Conservation (phyloP, 225 moss, liverwort and hornwort genomes). For the Climacium dendroides region DNA sequence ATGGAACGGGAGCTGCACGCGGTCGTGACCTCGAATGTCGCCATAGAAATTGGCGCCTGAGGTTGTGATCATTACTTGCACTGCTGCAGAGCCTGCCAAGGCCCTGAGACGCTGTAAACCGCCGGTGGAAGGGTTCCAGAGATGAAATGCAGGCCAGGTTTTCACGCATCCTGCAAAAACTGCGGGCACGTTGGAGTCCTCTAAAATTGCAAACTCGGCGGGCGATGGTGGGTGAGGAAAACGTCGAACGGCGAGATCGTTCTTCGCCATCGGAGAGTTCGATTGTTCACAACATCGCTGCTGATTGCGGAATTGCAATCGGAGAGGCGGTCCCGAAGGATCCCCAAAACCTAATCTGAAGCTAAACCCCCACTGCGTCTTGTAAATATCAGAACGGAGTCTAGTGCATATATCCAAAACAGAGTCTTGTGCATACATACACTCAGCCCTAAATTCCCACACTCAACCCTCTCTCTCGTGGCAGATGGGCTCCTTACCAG, state of each 20-base stretch:
- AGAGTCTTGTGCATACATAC: background rate
- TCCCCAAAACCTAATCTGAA: background rate
- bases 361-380: too few relatives aligned
- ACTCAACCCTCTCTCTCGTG: too few relatives aligned
- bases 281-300: background rate
- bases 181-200: slow-evolving; percentile 32
- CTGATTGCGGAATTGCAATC: background rate
- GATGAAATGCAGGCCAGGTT: slow-evolving; percentile 44
- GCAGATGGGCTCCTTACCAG: background rate
- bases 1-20: slow-evolving; percentile 50
- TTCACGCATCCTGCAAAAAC: slow-evolving; percentile 32
- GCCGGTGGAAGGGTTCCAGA: slow-evolving; percentile 54
- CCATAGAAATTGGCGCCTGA: slow-evolving; percentile 72
- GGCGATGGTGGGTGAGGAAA: background rate
- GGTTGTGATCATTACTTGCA: slow-evolving; percentile 72
- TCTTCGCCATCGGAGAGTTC: background rate
- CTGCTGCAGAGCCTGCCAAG: slow-evolving; percentile 50
- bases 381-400: too few relatives aligned
- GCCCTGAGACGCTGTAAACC: slow-evolving; percentile 52
- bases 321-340: too few relatives aligned
- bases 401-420: background rate
- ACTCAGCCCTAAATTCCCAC: background rate
- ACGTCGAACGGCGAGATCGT: background rate
- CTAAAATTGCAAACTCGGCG: slow-evolving; percentile 19
- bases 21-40: slow-evolving; percentile 68